Conservation (phyloP, 2,329 filamentous ascomycete genomes). For the Ophiosphaerella narmari region DNA sequence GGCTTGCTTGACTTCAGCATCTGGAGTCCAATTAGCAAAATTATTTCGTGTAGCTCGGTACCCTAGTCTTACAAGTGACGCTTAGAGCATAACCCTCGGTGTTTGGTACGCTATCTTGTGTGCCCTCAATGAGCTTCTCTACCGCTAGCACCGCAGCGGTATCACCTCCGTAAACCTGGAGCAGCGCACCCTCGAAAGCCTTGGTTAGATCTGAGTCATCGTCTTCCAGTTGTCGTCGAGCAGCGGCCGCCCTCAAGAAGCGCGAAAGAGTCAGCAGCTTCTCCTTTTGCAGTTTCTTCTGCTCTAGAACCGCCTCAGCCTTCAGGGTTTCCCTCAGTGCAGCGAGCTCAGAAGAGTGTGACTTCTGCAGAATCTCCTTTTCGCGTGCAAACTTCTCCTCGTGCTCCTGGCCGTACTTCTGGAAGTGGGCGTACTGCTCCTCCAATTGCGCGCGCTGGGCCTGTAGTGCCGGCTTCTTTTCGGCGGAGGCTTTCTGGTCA, state of each 20-base stretch:
- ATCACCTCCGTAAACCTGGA: slow-evolving; percentile 79
- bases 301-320: slow-evolving; percentile 56
- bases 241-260: slow-evolving; percentile 79
- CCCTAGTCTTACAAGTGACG: slow-evolving; percentile 68
- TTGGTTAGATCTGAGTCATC: slow-evolving; percentile 75
- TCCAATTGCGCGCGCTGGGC: slow-evolving; percentile 71
- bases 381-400: slow-evolving; percentile 63
- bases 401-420: slow-evolving; percentile 76
- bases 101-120: slow-evolving; percentile 67
- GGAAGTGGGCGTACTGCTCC: slow-evolving; percentile 74
- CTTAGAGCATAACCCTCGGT: slow-evolving; percentile 68
- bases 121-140: slow-evolving; percentile 75
- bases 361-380: slow-evolving; percentile 59
- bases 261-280: slow-evolving; percentile 74
- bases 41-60: background rate
- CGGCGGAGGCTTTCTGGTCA: slow-evolving; percentile 77
- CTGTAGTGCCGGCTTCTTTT: slow-evolving; percentile 76
- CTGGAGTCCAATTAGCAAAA: slow-evolving; percentile 44
- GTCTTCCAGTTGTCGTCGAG: slow-evolving; percentile 71
- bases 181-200: slow-evolving; percentile 78
- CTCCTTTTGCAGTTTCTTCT: slow-evolving; percentile 58
- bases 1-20: slow-evolving; percentile 63
- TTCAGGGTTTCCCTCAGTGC: slow-evolving; percentile 59
- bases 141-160: slow-evolving; percentile 74
- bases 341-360: slow-evolving; percentile 63